phyloP scores from a whole-genome alignment of 352 stramenopile genomes.

The Detonula confervacea region DNA sequence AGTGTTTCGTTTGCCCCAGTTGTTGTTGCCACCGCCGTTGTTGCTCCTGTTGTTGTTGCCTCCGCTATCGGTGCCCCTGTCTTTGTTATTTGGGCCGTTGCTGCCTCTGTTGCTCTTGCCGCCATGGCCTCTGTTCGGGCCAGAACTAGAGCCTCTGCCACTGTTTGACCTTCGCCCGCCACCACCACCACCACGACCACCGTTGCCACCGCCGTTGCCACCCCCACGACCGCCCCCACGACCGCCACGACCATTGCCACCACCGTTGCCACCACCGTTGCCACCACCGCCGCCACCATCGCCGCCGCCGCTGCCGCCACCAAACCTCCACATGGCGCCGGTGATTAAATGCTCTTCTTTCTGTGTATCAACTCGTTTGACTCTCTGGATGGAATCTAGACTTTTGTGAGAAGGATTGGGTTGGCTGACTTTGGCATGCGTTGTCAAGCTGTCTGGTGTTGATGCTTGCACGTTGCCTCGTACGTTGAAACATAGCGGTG shows the following conservation, averaged over 20 bases:
- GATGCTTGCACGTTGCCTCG: no score
- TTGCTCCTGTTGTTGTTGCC: neutral
- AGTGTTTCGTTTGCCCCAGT: neutral
- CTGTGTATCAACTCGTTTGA: neutral
- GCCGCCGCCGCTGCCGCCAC: neutral
- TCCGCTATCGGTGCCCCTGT: neutral
- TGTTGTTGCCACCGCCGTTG: neutral
- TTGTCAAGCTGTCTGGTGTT: no score
- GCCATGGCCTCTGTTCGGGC: neutral
- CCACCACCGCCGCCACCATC: no score
- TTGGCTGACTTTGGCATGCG: no score
- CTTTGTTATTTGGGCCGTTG: no score
- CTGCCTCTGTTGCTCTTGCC: neutral
- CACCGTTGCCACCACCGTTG: neutral
- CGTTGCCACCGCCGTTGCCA: no score
- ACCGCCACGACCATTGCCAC: no score
- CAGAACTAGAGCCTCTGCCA: neutral
- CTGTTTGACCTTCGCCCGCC: neutral
- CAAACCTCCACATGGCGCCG: neutral
- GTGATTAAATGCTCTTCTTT: neutral
- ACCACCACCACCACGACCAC: no score
- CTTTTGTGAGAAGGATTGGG: neutral
- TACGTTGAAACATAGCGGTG: no score
- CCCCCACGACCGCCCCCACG: neutral
- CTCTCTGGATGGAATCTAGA: neutral